phyloP scores from a whole-genome alignment of 768 basidiomycete genomes.

The Scleroderma bovista region DNA sequence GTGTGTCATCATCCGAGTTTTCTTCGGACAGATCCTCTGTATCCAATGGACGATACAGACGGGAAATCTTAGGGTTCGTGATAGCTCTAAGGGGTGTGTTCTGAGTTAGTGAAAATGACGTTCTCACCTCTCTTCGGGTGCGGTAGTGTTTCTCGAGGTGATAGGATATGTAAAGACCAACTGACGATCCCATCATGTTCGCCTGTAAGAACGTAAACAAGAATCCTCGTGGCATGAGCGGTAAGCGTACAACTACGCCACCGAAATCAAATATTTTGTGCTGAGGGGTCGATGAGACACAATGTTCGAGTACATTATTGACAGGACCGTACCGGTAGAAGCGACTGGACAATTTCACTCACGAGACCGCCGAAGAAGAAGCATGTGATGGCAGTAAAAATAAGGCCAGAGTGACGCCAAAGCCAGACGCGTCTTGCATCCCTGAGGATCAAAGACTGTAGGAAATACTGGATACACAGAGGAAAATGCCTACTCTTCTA shows the following conservation, averaged over 20 bases:
- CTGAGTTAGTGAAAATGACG: neutral
- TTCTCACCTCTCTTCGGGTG: slow-evolving; percentile 66
- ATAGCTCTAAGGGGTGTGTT: neutral
- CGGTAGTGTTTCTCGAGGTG: slow-evolving; percentile 74
- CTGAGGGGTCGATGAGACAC: slow-evolving; percentile 29
- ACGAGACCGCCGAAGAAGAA: slow-evolving; percentile 77
- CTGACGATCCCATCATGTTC: slow-evolving; percentile 66
- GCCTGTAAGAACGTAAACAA: slow-evolving; percentile 43
- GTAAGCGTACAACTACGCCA: slow-evolving; percentile 56
- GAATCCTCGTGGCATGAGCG: slow-evolving; percentile 6
- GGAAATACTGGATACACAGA: neutral
- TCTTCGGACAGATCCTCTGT: slow-evolving; percentile 48
- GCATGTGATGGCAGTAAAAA: slow-evolving; percentile 65
- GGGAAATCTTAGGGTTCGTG: slow-evolving; percentile 49
- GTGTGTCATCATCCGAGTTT: slow-evolving; percentile 36
- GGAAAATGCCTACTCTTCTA: slow-evolving; percentile 65
- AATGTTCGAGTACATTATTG: neutral
- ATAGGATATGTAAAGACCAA: slow-evolving; percentile 64
- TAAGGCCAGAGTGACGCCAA: slow-evolving; percentile 69
- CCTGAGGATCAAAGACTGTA: slow-evolving; percentile 33
- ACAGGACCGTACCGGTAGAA: slow-evolving; percentile 54
- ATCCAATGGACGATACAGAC: slow-evolving; percentile 70
- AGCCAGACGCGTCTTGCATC: slow-evolving; percentile 80
- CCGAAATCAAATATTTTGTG: slow-evolving; percentile 68
- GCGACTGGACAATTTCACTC: slow-evolving; percentile 76